Percentiles rank a stretch among this genome's conserved stretches.
Conservation (phyloP, 2,329 filamentous ascomycete genomes). For the Colletotrichum limetticola region DNA sequence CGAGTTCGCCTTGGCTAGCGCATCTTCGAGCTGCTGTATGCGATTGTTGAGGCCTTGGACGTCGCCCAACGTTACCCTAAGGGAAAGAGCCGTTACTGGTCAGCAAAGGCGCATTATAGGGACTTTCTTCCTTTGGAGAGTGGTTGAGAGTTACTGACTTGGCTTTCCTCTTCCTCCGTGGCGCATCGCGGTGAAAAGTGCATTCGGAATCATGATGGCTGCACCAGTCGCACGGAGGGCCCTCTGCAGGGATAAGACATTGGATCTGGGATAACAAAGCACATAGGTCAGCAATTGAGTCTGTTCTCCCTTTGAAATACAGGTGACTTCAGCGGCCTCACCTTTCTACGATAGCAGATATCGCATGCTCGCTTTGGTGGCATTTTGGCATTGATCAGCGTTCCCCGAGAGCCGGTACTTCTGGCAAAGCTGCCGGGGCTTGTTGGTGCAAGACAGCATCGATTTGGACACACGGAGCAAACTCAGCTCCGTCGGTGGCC, state of each 20-base stretch:
- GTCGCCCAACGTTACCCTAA: not conserved
- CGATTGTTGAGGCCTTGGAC: constrained; percentile 13
- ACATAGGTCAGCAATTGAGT: not conserved
- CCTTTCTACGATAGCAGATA: constrained; percentile 20
- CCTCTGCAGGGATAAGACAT: constrained; percentile 6
- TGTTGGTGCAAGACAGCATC: not conserved
- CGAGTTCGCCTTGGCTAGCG: not conserved
- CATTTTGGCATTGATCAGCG: not conserved
- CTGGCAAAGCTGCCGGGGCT: not conserved
- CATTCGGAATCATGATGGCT: constrained; percentile 15
- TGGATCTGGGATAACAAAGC: constrained; percentile 2
- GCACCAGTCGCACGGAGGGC: constrained; percentile 22
- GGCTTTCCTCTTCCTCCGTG: not conserved
- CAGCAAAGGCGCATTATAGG: not conserved
- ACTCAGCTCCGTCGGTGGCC: not conserved
- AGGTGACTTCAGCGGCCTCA: fast-evolving
- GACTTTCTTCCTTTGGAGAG: fast-evolving
- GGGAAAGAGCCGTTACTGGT: not conserved
- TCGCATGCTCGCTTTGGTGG: constrained; percentile 24
- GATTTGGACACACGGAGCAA: not conserved
- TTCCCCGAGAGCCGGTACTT: not conserved
- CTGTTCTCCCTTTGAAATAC: fast-evolving
- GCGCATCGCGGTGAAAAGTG: not conserved
- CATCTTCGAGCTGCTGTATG: constrained; percentile 6
- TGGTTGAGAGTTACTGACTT: not conserved